Evolutionary conservation across 139 green algal species (phyloP).

Genomic region (Coccomyxa sp.): DNA sequence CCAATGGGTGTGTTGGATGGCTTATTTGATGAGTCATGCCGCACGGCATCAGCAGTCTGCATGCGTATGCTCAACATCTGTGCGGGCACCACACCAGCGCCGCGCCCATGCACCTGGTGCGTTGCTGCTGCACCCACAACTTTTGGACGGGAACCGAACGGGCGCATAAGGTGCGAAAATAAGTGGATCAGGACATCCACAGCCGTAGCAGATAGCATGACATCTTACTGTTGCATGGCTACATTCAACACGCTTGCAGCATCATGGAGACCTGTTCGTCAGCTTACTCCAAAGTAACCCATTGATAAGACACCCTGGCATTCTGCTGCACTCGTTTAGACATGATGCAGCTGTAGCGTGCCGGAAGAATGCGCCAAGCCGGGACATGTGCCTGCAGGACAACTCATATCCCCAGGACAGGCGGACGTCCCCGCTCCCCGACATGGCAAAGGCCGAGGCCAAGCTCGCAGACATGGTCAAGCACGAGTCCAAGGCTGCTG

Average conservation of each 20-base stretch:
- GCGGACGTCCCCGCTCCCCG: not conserved
- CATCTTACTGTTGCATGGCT: not conserved
- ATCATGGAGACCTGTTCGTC: too few species aligned
- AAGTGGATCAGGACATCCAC: too few species aligned
- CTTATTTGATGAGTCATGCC: not conserved
- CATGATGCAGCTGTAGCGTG: not conserved
- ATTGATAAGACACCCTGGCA: not conserved
- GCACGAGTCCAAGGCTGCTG: too few species aligned
- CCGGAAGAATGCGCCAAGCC: not conserved
- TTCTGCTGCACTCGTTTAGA: not conserved
- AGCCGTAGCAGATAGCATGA: too few species aligned
- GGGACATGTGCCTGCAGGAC: not conserved
- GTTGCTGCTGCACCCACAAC: not conserved
- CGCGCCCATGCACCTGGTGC: not conserved
- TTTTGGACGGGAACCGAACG: not conserved
- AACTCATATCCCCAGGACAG: not conserved
- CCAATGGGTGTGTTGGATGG: not conserved
- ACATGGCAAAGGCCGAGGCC: not conserved
- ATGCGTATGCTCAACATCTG: not conserved
- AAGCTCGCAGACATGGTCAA: not conserved
- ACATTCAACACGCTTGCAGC: not conserved
- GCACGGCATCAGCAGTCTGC: not conserved
- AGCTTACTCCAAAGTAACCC: not conserved
- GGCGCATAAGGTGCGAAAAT: too few species aligned
- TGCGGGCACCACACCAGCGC: not conserved